Evolutionary conservation across 2,329 filamentous ascomycete species (phyloP).

Genomic region (Trichoderma pleuroti): DNA sequence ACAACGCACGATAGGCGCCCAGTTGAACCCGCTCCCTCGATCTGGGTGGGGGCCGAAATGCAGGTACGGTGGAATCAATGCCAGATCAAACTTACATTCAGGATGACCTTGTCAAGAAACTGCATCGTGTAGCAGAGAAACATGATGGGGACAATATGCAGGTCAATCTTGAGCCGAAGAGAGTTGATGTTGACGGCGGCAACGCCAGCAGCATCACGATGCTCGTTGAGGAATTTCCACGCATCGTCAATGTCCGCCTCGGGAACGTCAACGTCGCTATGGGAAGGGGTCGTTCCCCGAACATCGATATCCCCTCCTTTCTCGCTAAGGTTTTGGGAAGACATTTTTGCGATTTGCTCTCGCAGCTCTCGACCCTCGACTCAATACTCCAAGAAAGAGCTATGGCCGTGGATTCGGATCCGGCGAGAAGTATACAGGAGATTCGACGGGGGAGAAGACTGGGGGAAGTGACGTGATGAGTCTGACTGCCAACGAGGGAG

Average conservation of each 20-base stretch:
- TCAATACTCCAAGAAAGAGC: not conserved
- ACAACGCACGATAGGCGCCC: not conserved
- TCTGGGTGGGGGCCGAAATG: slow-evolving; percentile 1
- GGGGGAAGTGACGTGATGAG: slow-evolving; percentile 4
- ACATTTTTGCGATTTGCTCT: slow-evolving; percentile 23
- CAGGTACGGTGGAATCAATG: not conserved
- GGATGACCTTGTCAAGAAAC: slow-evolving; percentile 61
- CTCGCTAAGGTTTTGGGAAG: slow-evolving; percentile 24
- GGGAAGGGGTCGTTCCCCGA: slow-evolving; percentile 23
- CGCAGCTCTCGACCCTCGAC: not conserved
- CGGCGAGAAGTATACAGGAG: not conserved
- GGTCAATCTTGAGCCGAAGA: slow-evolving; percentile 55
- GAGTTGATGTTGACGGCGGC: slow-evolving; percentile 40
- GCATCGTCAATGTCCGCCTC: slow-evolving; percentile 39
- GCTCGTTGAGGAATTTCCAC: slow-evolving; percentile 44
- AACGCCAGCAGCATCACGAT: slow-evolving; percentile 37
- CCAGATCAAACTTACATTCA: slow-evolving; percentile 48
- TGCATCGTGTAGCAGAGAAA: slow-evolving; percentile 61
- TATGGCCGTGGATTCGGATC: not conserved
- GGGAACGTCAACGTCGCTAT: slow-evolving; percentile 23
- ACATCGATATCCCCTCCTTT: slow-evolving; percentile 24
- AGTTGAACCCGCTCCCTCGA: not conserved
- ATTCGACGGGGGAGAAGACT: not conserved
- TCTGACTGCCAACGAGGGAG: slow-evolving; percentile 6
- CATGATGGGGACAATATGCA: slow-evolving; percentile 58